These are phyloP conservation scores for Phytophthora syringae DNA, from an alignment of 352 stramenopile genomes.

Conservation along the genomic window DNA sequence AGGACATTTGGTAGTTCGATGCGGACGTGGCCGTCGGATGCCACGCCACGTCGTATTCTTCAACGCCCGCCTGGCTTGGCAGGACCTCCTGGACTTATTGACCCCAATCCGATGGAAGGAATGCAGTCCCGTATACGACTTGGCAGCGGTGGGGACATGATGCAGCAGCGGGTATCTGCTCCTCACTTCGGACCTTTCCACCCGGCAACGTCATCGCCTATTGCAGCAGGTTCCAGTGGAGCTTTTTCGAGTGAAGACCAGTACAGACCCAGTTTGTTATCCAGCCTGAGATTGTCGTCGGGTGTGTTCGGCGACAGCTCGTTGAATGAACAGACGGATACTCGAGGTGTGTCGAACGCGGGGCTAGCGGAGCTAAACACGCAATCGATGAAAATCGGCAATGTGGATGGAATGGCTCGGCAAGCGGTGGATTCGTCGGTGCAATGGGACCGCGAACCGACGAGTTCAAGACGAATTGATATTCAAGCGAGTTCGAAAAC, in stretches of 20 bases:
- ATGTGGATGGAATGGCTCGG: slow-evolving; percentile 32
- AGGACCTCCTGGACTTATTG: slow-evolving; percentile 35
- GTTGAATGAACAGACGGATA: slow-evolving; percentile 6
- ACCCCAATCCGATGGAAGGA: slow-evolving; percentile 14
- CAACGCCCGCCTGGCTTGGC: slow-evolving; percentile 55
- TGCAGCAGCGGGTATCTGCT: slow-evolving; percentile 16
- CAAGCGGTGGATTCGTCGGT: slow-evolving; percentile 20
- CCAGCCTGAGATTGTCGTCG: slow-evolving; percentile 31
- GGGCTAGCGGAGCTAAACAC: slow-evolving; percentile 75
- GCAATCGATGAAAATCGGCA: slow-evolving; percentile 62
- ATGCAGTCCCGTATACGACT: slow-evolving; percentile 12
- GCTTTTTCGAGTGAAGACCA: slow-evolving; percentile 29
- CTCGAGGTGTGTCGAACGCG: slow-evolving; percentile 44
- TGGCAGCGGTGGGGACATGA: slow-evolving; percentile 12
- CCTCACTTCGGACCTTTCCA: slow-evolving; percentile 25
- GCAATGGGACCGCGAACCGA: slow-evolving; percentile 20
- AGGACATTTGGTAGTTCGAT: slow-evolving; percentile 15
- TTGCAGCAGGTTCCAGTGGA: slow-evolving; percentile 5
- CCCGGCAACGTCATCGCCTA: slow-evolving; percentile 14
- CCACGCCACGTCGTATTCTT: slow-evolving; percentile 48
- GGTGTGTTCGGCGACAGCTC: slow-evolving; percentile 33
- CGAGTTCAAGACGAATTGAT: slow-evolving; percentile 38
- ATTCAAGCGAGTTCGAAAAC: slow-evolving; percentile 37
- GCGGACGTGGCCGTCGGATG: slow-evolving; percentile 18
- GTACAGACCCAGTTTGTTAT: slow-evolving; percentile 39